Percentiles rank a stretch among this genome's conserved stretches.
phyloP scores from a whole-genome alignment of 106 monocot species.

The Narthecium ossifragum region DNA sequence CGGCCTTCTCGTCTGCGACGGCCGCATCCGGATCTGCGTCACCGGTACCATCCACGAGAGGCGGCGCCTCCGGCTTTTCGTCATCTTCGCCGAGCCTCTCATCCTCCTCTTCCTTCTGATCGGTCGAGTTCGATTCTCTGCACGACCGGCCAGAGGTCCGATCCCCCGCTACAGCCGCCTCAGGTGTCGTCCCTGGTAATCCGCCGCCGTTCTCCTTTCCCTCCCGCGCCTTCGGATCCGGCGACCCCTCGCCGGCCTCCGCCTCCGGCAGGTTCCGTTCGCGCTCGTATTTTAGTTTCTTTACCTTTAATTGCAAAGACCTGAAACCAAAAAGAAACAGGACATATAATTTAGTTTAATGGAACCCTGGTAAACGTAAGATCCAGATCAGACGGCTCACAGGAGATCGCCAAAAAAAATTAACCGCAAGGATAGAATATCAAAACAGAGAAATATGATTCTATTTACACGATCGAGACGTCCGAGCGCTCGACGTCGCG shows the following conservation, averaged over 20 bases:
- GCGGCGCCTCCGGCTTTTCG: neutral
- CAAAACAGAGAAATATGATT: neutral
- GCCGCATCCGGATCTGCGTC: slow-evolving; percentile 1
- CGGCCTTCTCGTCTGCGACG: slow-evolving; percentile 11
- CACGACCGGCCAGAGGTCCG: slow-evolving; percentile 34
- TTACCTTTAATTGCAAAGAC: slow-evolving; percentile 22
- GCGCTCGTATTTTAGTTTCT: slow-evolving; percentile 9
- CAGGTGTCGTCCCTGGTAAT: slow-evolving; percentile 18
- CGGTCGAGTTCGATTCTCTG: slow-evolving; percentile 62
- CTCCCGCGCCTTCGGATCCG: slow-evolving; percentile 17
- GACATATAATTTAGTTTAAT: neutral
- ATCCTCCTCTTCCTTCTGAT: slow-evolving; percentile 15
- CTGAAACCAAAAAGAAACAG: slow-evolving; percentile 18
- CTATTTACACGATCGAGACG: slow-evolving; percentile 36
- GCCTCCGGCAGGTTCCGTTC: slow-evolving; percentile 14
- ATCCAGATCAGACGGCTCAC: slow-evolving; percentile 17
- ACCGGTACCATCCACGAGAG: neutral
- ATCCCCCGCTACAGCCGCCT: slow-evolving; percentile 4
- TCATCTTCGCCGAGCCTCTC: slow-evolving; percentile 10
- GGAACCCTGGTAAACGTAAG: slow-evolving; percentile 2
- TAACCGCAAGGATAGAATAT: neutral
- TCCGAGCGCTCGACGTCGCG: slow-evolving; percentile 41
- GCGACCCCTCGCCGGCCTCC: slow-evolving; percentile 5
- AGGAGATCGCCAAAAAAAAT: neutral
- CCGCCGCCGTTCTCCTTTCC: slow-evolving; percentile 4